Conservation (phyloP, 2,329 filamentous ascomycete genomes). For the Fusarium solani-melongenae region DNA sequence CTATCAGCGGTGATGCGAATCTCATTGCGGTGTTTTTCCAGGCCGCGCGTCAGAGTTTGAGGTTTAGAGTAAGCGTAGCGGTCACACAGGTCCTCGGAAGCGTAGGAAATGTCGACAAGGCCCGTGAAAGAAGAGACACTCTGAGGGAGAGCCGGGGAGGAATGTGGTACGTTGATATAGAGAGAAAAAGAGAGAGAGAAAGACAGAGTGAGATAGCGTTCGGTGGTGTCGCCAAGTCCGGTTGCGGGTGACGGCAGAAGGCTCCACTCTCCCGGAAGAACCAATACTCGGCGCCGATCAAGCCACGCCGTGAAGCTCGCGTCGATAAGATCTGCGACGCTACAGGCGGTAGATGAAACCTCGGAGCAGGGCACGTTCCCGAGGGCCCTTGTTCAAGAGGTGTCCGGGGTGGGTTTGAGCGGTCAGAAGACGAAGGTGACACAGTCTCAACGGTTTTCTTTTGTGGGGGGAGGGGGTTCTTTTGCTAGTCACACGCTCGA, state of each 20-base stretch:
- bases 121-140: neutral
- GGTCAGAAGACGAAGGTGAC: neutral
- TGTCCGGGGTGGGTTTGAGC: neutral
- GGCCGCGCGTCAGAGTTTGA: neutral
- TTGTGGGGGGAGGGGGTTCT: neutral
- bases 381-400: neutral
- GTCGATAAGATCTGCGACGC: neutral
- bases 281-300: constrained; percentile 28
- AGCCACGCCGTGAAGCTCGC: constrained; percentile 25
- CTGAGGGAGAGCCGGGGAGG: neutral
- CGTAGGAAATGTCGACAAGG: neutral
- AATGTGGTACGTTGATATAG: neutral
- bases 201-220: neutral
- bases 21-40: constrained; percentile 17
- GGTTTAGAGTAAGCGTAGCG: neutral
- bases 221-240: constrained; percentile 11
- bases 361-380: neutral
- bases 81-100: neutral
- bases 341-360: neutral
- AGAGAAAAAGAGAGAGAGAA: neutral
- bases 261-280: neutral
- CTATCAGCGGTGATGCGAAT: constrained; percentile 16
- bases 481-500: neutral
- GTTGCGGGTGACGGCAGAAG: neutral
- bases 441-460: neutral